Evolutionary conservation across 352 stramenopile genomes (phyloP), one percentile per base, ranked within the genome.

Genomic region (Pythium insidiosum): DNA sequence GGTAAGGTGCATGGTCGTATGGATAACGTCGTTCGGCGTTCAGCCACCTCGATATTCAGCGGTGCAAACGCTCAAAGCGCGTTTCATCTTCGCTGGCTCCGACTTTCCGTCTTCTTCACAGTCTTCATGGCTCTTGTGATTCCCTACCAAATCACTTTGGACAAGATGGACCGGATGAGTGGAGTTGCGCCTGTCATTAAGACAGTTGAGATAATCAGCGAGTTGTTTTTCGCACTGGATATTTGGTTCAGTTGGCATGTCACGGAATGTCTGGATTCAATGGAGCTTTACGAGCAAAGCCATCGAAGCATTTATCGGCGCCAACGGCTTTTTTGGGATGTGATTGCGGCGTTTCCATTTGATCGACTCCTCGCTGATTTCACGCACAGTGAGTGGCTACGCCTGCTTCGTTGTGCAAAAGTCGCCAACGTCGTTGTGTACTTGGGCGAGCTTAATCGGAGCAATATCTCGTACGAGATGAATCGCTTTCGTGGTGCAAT

Each of bases 281-380:
- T 84, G 47, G 68, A 84, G 31, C 37, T 81, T 1, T 84, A 84
- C 24, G 71, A 84, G 36, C 65, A 80, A 42, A 49, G 51, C 4
- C 47, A 70, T 18, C 41, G 44, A 1, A 33, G 34, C 19, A 44
- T 51, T 12, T 84, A 84, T 52, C 58, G 56, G 37, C 68, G 64
- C 21, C 50, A 80, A 28, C 59, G 71, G 7, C 30, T 84, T 20
- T 6, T 65, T 0, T 76, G 64, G 38, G 71, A 84, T 19, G 18
- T 64, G 11, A 24, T 74, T 0, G 57, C 65, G 0, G 55, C 63
- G 1, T 41, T 76, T 10, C 68, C 71, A 2, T 53, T 77, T 10
- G 63, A 84, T 24, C 63, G 60, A 15, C 50, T 80, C 11, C 21
- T 77, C 6, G 45, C 43, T 0, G 62, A 76, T 25, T 67, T 73